Conservation (phyloP, 2,329 filamentous ascomycete species). For the Sporothrix schenckii region DNA sequence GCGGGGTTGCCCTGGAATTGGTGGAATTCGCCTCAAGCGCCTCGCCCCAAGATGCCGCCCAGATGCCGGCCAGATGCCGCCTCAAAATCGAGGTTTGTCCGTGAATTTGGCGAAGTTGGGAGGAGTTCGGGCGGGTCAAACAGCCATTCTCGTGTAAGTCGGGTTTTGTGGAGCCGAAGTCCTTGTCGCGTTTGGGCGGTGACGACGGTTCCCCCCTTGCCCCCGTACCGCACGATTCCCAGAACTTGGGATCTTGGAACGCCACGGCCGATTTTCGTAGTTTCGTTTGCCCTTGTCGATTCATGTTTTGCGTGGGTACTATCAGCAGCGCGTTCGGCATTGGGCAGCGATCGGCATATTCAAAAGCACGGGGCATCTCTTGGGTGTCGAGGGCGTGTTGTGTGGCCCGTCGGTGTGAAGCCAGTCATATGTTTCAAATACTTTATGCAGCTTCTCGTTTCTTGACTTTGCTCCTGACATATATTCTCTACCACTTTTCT, state of each 20-base stretch:
- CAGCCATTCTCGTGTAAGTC: constrained; percentile 6
- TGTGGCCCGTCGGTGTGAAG: not conserved
- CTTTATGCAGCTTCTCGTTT: not conserved
- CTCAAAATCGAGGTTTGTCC: constrained; percentile 12
- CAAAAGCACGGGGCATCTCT: not conserved
- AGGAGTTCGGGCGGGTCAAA: not conserved
- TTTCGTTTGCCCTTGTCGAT: too few species aligned
- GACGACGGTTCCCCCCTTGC: not conserved
- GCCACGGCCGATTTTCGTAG: too few species aligned
- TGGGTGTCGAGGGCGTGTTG: not conserved
- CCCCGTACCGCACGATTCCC: too few species aligned
- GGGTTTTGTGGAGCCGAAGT: constrained; percentile 21
- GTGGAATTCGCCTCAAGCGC: constrained; percentile 19
- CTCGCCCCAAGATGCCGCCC: constrained; percentile 6
- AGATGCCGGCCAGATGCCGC: not conserved
- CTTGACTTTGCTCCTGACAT: not conserved
- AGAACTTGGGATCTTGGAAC: not conserved
- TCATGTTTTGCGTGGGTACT: too few species aligned
- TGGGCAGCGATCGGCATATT: not conserved
- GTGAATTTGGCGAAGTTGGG: not conserved
- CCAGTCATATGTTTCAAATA: not conserved
- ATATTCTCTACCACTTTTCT: not conserved
- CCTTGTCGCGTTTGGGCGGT: constrained; percentile 8
- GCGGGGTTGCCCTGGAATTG: constrained; percentile 12
- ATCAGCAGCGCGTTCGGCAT: not conserved